These are phyloP conservation scores for Globisporangium carolinianum DNA, from an alignment of 352 stramenopile genomes.

Conservation along the genomic window DNA sequence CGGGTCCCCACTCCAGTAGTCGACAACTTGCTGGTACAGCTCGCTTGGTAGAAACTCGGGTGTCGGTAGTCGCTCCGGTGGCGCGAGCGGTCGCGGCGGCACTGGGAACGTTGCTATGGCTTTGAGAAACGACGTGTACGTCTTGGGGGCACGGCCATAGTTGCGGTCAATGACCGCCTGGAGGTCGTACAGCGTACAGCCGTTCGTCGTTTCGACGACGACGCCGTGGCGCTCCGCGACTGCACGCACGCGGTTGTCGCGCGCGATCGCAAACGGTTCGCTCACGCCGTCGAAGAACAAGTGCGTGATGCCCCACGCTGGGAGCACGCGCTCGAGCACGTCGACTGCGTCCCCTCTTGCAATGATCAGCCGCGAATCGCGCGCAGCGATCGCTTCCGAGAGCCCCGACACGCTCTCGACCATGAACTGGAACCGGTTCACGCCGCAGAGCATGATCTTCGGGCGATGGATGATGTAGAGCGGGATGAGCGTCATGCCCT, in stretches of 20 bases:
- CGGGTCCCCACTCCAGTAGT: conserved; percentile 31
- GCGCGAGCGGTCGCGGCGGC: conserved; percentile 35
- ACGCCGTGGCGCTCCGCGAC: conserved; percentile 48
- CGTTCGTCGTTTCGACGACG: conserved; percentile 60
- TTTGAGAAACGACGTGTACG: conserved; percentile 66
- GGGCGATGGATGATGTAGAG: conserved; percentile 87
- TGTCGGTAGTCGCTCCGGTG: conserved; percentile 36
- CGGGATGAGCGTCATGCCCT: conserved; percentile 57
- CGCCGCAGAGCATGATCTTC: conserved; percentile 79
- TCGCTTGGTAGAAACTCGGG: conserved; percentile 39
- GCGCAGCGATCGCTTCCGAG: conserved; percentile 49
- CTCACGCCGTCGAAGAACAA: conserved; percentile 90
- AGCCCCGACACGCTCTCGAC: conserved; percentile 89
- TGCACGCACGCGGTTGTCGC: conserved; percentile 62
- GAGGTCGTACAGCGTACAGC: conserved; percentile 69
- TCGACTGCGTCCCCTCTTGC: conserved; percentile 67
- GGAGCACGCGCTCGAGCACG: conserved; percentile 74
- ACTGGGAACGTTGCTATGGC: conserved; percentile 43
- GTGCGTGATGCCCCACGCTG: conserved; percentile 84
- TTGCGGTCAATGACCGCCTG: conserved; percentile 54
- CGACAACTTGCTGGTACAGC: conserved; percentile 50
- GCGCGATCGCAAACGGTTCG: conserved; percentile 85
- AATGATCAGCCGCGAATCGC: conserved; percentile 64
- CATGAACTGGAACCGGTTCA: conserved; percentile 89
- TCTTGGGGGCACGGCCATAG: conserved; percentile 54